Percentiles rank a stretch among this genome's conserved stretches.
Conservation (phyloP, 176 grass and related monocot species). For the Eragrostis curvula region DNA sequence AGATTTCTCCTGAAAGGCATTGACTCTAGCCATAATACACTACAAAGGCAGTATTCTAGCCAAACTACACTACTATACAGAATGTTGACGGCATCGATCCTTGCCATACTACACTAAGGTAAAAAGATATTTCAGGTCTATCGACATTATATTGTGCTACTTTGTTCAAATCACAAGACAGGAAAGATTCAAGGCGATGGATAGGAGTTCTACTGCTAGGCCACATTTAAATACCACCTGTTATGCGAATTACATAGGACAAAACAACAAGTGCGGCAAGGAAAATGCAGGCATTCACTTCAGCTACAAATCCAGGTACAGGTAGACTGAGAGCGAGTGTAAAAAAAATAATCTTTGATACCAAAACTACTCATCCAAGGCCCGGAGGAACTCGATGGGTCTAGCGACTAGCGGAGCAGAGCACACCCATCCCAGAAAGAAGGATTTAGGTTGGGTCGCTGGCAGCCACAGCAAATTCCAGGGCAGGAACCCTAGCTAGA, state of each 20-base stretch:
- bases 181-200: background rate
- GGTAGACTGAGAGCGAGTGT: background rate
- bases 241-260: background rate
- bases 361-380: background rate
- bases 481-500: background rate
- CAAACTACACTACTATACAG: background rate
- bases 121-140: constrained; percentile 15
- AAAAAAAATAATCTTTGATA: background rate
- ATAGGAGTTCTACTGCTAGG: background rate
- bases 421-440: too few relatives aligned
- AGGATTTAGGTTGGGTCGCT: background rate
- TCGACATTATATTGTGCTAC: background rate
- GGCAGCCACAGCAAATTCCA: background rate
- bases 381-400: background rate
- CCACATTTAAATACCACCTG: background rate
- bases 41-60: background rate
- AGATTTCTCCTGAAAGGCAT: background rate
- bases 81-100: background rate
- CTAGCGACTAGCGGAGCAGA: background rate
- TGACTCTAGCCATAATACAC: background rate
- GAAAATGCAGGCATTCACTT: background rate
- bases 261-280: background rate
- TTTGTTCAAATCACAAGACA: background rate
- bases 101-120: background rate
- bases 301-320: background rate